phyloP scores from a whole-genome alignment of 2,329 filamentous ascomycete species.

The Trichoderma atrobrunneum region DNA sequence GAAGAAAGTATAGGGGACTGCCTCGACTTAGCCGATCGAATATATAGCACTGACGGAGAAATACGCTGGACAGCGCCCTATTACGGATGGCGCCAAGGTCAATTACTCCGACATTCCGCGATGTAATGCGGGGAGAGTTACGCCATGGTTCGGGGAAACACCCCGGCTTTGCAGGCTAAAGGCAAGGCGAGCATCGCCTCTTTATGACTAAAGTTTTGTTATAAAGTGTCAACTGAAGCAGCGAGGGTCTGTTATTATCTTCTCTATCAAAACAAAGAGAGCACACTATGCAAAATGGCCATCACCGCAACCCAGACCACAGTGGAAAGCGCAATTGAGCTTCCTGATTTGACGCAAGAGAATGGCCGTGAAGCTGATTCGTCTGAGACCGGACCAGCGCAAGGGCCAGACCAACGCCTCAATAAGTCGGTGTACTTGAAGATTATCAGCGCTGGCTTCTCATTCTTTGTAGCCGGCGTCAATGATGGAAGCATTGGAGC shows the following conservation, averaged over 20 bases:
- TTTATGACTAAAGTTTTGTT: neutral
- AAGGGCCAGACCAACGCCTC: slow-evolving; percentile 12
- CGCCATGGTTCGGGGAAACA: neutral
- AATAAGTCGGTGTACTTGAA: slow-evolving; percentile 39
- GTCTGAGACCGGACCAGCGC: neutral
- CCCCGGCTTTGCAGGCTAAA: neutral
- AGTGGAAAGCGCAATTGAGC: neutral
- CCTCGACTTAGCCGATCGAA: neutral
- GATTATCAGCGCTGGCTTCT: slow-evolving; percentile 54
- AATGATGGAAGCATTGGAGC: slow-evolving; percentile 65
- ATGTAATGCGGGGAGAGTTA: neutral
- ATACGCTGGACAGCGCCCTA: neutral
- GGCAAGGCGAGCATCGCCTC: neutral
- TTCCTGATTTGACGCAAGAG: neutral
- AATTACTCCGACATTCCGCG: neutral
- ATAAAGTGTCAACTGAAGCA: neutral
- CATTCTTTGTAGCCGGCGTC: slow-evolving; percentile 63
- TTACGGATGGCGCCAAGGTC: neutral
- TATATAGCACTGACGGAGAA: neutral
- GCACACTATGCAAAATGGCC: neutral
- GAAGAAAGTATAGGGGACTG: neutral
- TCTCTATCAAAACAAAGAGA: neutral
- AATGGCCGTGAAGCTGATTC: neutral
- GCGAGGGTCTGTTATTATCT: neutral
- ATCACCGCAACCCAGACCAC: neutral